Percentiles rank a stretch among this genome's conserved stretches.
Conservation (phyloP, 768 basidiomycete genomes). For the Leccinum variicolor region DNA sequence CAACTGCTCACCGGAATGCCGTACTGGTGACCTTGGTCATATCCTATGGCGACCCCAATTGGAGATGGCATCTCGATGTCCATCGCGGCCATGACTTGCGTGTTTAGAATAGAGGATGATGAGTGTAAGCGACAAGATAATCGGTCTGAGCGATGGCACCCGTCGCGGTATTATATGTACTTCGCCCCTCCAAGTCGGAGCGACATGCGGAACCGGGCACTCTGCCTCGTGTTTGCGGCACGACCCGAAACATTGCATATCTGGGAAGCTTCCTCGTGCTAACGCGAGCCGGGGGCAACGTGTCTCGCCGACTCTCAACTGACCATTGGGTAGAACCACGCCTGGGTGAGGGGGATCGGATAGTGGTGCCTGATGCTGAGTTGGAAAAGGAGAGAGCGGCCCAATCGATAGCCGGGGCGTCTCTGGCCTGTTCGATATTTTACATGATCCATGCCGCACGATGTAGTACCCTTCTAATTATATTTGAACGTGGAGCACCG, state of each 20-base stretch:
- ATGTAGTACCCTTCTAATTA: background rate
- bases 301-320: background rate
- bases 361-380: background rate
- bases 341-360: background rate
- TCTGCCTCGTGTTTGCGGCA: slow-evolving; percentile 29
- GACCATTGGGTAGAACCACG: slow-evolving; percentile 2
- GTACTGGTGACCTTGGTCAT: slow-evolving; percentile 15
- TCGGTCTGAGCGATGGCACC: slow-evolving; percentile 4
- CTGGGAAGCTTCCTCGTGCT: slow-evolving; percentile 11
- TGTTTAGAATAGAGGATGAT: background rate
- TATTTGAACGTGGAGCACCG: background rate
- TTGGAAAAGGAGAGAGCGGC: background rate
- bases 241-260: slow-evolving; percentile 6
- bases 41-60: slow-evolving; percentile 24
- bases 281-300: slow-evolving; percentile 7
- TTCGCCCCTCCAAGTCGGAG: slow-evolving; percentile 1
- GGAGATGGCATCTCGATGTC: slow-evolving; percentile 34
- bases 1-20: slow-evolving; percentile 22
- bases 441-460: background rate
- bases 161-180: slow-evolving; percentile 29
- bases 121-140: slow-evolving; percentile 11
- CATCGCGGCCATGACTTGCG: slow-evolving; percentile 21
- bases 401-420: background rate
- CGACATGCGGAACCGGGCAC: slow-evolving; percentile 26
- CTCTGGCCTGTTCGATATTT: no score